Conservation (phyloP, 306 rosid species). For the Cicer chorassanicum region DNA sequence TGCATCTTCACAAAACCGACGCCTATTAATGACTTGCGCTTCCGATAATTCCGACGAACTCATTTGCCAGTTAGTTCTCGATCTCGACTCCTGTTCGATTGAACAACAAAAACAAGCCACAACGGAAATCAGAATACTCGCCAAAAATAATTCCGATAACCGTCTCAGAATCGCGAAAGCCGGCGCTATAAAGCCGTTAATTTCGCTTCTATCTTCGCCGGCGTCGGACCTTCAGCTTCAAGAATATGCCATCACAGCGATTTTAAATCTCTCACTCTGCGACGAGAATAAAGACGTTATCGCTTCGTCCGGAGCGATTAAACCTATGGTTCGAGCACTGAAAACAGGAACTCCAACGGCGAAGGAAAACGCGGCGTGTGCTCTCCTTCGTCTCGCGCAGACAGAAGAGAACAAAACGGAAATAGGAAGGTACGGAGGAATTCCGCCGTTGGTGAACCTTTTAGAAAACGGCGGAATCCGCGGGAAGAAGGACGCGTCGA, state of each 20-base stretch:
- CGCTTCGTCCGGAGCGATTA: conserved; percentile 75
- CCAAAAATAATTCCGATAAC: conserved; percentile 80
- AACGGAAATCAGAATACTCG: conserved; percentile 89
- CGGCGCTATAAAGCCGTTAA: conserved; percentile 78
- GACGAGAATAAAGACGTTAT: conserved; percentile 83
- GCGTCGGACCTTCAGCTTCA: conserved; percentile 73
- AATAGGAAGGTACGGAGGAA: conserved; percentile 85
- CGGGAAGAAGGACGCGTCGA: conserved; percentile 92
- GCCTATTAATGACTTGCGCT: conserved; percentile 64
- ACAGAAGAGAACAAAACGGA: conserved; percentile 68
- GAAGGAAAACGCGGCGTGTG: conserved; percentile 92
- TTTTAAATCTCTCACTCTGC: conserved; percentile 83
- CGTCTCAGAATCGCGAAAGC: conserved; percentile 74
- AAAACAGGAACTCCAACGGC: conserved; percentile 69
- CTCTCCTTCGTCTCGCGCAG: conserved; percentile 81
- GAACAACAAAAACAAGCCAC: conserved; percentile 93
- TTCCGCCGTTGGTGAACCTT: conserved; percentile 74
- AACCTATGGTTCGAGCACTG: conserved; percentile 72
- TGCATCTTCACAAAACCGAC: conserved; percentile 64
- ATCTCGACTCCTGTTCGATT: conserved; percentile 66
- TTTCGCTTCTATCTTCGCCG: conserved; percentile 64
- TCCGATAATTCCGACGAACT: conserved; percentile 80
- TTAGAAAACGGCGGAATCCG: conserved; percentile 69
- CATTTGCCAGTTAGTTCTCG: conserved; percentile 68
- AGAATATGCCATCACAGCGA: conserved; percentile 87